Conservation (phyloP, 495 filamentous ascomycete genomes). For the Schizothecium vesticola region DNA sequence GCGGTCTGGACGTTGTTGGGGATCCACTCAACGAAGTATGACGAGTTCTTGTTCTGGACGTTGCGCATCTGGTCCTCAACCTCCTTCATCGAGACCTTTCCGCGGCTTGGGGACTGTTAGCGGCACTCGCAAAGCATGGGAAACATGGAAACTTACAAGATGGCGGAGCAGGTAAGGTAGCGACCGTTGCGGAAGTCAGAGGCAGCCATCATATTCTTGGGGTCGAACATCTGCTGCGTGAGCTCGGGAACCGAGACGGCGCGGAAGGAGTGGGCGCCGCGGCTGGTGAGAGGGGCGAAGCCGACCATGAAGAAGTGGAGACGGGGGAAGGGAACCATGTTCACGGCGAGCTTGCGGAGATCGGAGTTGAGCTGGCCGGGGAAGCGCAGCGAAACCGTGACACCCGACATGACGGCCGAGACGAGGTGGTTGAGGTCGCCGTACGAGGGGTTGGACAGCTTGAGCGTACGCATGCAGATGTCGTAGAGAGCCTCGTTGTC, state of each 20-base stretch:
- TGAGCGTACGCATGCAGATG: constrained; percentile 99
- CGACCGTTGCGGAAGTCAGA: constrained; percentile 99
- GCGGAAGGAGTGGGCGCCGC: constrained; percentile 91
- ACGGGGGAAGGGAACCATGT: constrained; percentile 99
- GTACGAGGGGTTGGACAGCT: constrained; percentile 97
- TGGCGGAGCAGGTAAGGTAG: constrained; percentile 98
- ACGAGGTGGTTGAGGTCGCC: constrained; percentile 99
- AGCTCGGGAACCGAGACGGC: constrained; percentile 96
- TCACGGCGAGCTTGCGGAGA: constrained; percentile 98
- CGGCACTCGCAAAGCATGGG: constrained; percentile 6
- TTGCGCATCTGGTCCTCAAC: constrained; percentile 99
- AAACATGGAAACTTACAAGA: constrained; percentile 55
- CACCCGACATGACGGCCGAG: constrained; percentile 99
- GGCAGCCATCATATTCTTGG: constrained; percentile 99
- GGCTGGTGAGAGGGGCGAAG: constrained; percentile 97
- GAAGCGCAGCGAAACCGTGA: constrained; percentile 98
- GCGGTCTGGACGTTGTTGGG: constrained; percentile 99
- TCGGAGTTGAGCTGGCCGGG: constrained; percentile 99
- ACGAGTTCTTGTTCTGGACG: constrained; percentile 99
- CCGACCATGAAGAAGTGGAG: constrained; percentile 99
- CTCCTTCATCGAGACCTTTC: constrained; percentile 99
- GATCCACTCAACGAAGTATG: constrained; percentile 99
- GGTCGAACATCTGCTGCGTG: constrained; percentile 99
- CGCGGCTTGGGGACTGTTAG: constrained; percentile 61
- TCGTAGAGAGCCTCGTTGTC: constrained; percentile 99